Percentiles rank a stretch among this genome's conserved stretches.
Evolutionary conservation across 305 asterid genomes (phyloP).

Genomic region (Fraxinus greggii): DNA sequence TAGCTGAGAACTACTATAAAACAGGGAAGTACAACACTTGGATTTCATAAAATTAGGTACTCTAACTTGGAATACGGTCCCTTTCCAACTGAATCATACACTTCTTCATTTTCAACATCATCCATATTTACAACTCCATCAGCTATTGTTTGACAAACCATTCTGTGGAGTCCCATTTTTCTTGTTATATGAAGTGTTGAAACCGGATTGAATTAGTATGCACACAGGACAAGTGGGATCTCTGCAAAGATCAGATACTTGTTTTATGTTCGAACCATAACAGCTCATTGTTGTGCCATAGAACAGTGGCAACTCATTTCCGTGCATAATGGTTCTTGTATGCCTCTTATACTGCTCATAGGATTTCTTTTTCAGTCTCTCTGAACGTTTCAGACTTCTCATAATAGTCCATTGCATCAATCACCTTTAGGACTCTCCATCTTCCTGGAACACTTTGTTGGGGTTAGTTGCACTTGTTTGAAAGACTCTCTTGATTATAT

Average conservation of each 20-base stretch:
- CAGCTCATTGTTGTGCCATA: constrained; percentile 35
- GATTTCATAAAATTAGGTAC: constrained; percentile 23
- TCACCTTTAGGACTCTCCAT: constrained; percentile 33
- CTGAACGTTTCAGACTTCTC: constrained; percentile 32
- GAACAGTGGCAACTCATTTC: constrained; percentile 32
- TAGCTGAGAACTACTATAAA: constrained; percentile 21
- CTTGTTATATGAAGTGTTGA: constrained; percentile 30
- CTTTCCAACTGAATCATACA: constrained; percentile 22
- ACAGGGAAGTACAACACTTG: constrained; percentile 34
- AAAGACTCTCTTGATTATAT: constrained; percentile 32
- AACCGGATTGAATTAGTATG: constrained; percentile 30
- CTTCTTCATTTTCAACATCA: background rate
- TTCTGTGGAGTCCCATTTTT: constrained; percentile 28
- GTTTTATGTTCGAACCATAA: constrained; percentile 1
- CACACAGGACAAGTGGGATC: constrained; percentile 29
- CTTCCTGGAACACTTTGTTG: constrained; percentile 18
- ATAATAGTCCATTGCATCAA: constrained; percentile 19
- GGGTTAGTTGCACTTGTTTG: constrained; percentile 22
- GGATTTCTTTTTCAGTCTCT: constrained; percentile 23
- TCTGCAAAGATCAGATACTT: constrained; percentile 17
- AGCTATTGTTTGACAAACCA: constrained; percentile 32
- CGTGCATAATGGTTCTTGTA: constrained; percentile 35
- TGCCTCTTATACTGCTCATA: constrained; percentile 15
- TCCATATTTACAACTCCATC: constrained; percentile 21
- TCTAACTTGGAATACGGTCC: constrained; percentile 12